Conservation (phyloP, 805 yeast species). For the Saturnispora ahearnii region DNA sequence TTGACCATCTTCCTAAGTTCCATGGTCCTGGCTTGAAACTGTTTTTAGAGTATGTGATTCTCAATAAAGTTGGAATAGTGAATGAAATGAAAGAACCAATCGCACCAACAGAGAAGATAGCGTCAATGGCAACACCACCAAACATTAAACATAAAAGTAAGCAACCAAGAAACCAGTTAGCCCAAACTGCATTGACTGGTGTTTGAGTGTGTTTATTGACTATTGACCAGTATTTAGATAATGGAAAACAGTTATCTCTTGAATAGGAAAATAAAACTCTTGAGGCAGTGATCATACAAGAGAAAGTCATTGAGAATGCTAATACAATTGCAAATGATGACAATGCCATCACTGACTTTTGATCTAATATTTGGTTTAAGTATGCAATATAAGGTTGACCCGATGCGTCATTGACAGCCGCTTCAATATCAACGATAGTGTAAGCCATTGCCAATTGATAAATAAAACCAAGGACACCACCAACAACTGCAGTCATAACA, state of each 20-base stretch:
- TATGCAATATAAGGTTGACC: constrained; percentile 57
- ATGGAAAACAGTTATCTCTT: constrained; percentile 60
- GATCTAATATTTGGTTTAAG: constrained; percentile 39
- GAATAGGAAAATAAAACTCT: constrained; percentile 61
- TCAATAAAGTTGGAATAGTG: constrained; percentile 52
- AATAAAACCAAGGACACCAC: constrained; percentile 48
- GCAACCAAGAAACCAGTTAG: constrained; percentile 47
- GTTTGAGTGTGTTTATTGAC: constrained; percentile 48
- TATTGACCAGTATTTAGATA: constrained; percentile 38
- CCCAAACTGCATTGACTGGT: constrained; percentile 58
- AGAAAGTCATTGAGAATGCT: constrained; percentile 43
- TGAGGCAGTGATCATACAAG: constrained; percentile 58
- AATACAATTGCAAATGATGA: constrained; percentile 36
- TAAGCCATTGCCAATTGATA: constrained; percentile 55
- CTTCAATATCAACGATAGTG: constrained; percentile 43
- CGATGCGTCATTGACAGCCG: constrained; percentile 37
- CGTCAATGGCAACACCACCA: constrained; percentile 57
- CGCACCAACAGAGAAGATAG: constrained; percentile 67
- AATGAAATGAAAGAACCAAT: constrained; percentile 61
- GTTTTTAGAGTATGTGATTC: constrained; percentile 45
- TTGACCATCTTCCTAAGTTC: constrained; percentile 46
- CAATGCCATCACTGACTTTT: constrained; percentile 34
- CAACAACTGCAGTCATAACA: constrained; percentile 45
- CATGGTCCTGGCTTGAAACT: constrained; percentile 58
- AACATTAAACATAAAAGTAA: constrained; percentile 51